Base-by-base conservation (phyloP, 441 rosid species). In the Isatis lusitanica region DNA sequence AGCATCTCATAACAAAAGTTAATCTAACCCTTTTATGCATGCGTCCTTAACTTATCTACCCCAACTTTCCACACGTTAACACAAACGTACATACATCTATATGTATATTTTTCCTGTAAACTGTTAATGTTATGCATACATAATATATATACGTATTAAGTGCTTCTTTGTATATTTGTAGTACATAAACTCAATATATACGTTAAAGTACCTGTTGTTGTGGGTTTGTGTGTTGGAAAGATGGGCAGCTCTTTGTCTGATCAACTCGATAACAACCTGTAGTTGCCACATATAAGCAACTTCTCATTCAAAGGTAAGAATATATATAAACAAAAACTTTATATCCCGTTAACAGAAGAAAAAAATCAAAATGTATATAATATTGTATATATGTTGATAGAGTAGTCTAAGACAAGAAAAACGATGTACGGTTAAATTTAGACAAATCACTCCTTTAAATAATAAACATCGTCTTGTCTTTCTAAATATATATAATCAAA, bases 171-270 rank as follows among this genome's bases (percentile, higher is more conserved):
- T 35, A 47, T 46, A 53, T 66, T 21, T 13, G 48, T 21, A 53
- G n/a, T 56, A 36, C 55, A 43, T 18, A n/a, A n/a, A 36, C 48
- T n/a, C 39, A 52, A 47, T 11, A 5, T 9, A 51, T 57, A 60
- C 9, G 55, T 39, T 62, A 11, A 36, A 47, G 24, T 7, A 75
- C 67, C 63, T 63, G 74, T 38, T 61, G 67, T 44, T 55, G 60
- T 26, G 26, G 9, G 63, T 72, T 44, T 30, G 79, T n/a, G 66
- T 38, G 59, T 70, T 80, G 69, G 74, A 76, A 50, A 75, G 71
- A 62, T 73, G 48, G 76, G 81, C 70, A 74, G 74, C 58, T 81
- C 75, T 79, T 84, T 66, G 78, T 77, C 81, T 71, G 80, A 63
- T 83, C 86, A 78, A 35, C 63, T 74, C 80, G 74, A 79, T 51